Evolutionary conservation across 2,329 filamentous ascomycete species (phyloP).

Genomic region (Colletotrichum australisinense): DNA sequence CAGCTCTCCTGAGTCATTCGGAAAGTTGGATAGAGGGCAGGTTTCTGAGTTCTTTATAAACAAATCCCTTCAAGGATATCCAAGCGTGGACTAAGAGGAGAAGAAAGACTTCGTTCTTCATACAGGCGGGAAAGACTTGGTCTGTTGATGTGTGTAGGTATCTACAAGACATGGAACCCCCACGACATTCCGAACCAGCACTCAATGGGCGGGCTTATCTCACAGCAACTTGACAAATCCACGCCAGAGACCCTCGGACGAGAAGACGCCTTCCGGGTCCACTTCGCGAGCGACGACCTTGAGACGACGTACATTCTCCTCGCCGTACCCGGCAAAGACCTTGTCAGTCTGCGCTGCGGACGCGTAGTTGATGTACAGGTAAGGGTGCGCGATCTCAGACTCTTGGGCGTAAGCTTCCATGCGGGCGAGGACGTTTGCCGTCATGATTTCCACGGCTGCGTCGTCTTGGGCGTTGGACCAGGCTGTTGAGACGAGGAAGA

Average conservation of each 20-base stretch:
- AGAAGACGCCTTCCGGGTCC: constrained; percentile 4
- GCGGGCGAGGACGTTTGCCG: constrained; percentile 29
- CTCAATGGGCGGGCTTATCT: not conserved
- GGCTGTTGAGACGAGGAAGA: constrained; percentile 38
- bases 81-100: no score
- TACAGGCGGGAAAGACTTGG: no score
- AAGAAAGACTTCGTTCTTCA: no score
- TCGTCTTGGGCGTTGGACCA: constrained; percentile 38
- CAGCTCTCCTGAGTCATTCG: no score
- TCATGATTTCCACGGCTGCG: constrained; percentile 29
- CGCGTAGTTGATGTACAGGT: constrained; percentile 55
- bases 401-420: constrained; percentile 31
- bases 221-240: constrained; percentile 13
- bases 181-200: no score
- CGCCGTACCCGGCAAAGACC: constrained; percentile 51
- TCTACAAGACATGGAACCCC: no score
- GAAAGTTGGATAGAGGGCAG: no score
- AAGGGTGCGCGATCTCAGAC: constrained; percentile 25
- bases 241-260: constrained; percentile 1
- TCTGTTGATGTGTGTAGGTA: no score
- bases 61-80: no score
- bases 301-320: constrained; percentile 46
- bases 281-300: not conserved
- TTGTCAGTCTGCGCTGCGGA: constrained; percentile 48
- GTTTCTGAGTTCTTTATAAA: no score